A percentile compares a stretch with the other conserved stretches of the same genome.
Conservation (phyloP, 257 asterid genomes). For the Solanum etuberosum region DNA sequence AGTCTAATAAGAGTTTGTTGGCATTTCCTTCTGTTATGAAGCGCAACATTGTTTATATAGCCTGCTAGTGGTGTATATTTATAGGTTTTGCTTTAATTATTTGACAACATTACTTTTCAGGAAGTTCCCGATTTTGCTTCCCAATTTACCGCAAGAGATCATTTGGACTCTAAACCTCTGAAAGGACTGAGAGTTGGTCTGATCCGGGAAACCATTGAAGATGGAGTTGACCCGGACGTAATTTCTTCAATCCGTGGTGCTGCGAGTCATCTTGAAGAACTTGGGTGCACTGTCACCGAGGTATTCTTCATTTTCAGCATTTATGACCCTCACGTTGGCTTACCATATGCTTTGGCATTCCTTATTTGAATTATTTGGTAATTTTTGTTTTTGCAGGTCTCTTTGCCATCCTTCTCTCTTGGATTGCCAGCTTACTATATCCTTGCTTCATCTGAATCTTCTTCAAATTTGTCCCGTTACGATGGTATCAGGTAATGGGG, state of each 20-base stretch:
- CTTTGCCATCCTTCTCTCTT: slow-evolving; percentile 87
- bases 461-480: slow-evolving; percentile 95
- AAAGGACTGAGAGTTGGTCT: slow-evolving; percentile 85
- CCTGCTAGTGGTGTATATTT: background rate
- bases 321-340: background rate
- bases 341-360: background rate
- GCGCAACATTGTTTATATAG: background rate
- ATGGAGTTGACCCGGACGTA: slow-evolving; percentile 75
- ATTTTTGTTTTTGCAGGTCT: slow-evolving; percentile 40
- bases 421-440: slow-evolving; percentile 96
- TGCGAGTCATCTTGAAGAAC: slow-evolving; percentile 75
- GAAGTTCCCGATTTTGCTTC: slow-evolving; percentile 66
- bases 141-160: slow-evolving; percentile 43
- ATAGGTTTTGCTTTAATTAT: background rate
- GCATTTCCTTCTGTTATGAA: background rate
- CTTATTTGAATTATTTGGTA: slow-evolving; percentile 2
- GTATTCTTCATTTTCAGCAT: slow-evolving; percentile 17
- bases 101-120: slow-evolving; percentile 29
- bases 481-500: slow-evolving; percentile 74
- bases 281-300: slow-evolving; percentile 74
- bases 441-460: slow-evolving; percentile 91
- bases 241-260: slow-evolving; percentile 59
- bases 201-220: slow-evolving; percentile 78
- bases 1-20: background rate
- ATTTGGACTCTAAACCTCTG: slow-evolving; percentile 65